Conservation (phyloP, 2,329 filamentous ascomycete species). For the Aureobasidium sp. region DNA sequence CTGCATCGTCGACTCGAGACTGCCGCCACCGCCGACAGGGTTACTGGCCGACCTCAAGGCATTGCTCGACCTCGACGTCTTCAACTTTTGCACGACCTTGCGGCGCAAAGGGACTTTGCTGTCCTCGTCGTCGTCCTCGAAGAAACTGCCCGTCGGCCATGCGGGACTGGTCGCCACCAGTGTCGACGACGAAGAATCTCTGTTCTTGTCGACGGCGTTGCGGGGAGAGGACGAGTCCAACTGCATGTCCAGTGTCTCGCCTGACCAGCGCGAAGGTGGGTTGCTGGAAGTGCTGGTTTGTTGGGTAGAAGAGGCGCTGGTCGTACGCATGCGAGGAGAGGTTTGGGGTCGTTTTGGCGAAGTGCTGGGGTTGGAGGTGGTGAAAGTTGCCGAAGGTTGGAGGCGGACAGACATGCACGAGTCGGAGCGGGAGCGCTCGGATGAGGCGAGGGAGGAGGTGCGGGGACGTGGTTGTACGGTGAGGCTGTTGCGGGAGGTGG, state of each 20-base stretch:
- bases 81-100: conserved; percentile 6
- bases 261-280: conserved; percentile 12
- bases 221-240: not conserved
- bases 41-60: conserved; percentile 1
- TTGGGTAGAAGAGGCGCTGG: conserved; percentile 1
- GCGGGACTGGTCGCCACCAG: conserved; percentile 1
- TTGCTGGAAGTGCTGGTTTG: not conserved
- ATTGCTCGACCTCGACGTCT: not conserved
- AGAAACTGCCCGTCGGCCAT: conserved; percentile 11
- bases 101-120: not conserved
- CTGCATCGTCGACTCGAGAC: not conserved
- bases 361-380: not conserved
- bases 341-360: conserved; percentile 9
- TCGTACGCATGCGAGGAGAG: conserved; percentile 4
- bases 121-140: conserved; percentile 13
- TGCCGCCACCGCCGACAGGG: not conserved
- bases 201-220: not conserved
- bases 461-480: not conserved
- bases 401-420: conserved; percentile 12
- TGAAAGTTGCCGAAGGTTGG: conserved; percentile 4
- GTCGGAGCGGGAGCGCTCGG: conserved; percentile 11
- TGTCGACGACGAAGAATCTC: not conserved
- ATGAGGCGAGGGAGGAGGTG: conserved; percentile 3
- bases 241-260: not conserved
- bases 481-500: not conserved